Evolutionary conservation across 2,329 filamentous ascomycete genomes (phyloP).

Genomic region (Colletotrichum destructivum): DNA sequence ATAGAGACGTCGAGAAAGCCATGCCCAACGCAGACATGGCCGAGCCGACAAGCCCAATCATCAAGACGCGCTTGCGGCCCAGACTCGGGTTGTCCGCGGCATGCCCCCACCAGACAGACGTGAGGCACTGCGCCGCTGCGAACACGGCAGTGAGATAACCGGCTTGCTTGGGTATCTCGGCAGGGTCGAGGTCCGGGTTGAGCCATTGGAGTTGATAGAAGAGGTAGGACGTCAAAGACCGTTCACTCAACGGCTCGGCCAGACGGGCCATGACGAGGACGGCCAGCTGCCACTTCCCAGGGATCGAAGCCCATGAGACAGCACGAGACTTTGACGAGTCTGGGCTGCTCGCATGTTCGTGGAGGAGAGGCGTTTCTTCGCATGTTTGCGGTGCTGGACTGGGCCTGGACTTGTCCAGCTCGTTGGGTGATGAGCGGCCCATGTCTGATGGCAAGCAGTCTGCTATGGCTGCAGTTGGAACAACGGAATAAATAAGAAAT

Average conservation of each 20-base stretch:
- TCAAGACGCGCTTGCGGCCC: slow-evolving; percentile 44
- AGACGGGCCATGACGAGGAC: slow-evolving; percentile 48
- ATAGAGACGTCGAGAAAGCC: slow-evolving; percentile 77
- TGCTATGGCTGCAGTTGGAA: no score
- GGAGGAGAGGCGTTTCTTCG: slow-evolving; percentile 1
- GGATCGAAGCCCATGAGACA: slow-evolving; percentile 45
- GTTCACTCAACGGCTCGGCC: slow-evolving; percentile 48
- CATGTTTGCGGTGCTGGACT: no score
- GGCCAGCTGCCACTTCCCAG: slow-evolving; percentile 46
- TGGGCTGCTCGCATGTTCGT: background rate
- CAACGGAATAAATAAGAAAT: no score
- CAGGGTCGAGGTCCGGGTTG: slow-evolving; percentile 24
- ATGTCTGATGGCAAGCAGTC: no score
- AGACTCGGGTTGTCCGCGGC: slow-evolving; percentile 41
- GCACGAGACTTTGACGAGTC: background rate
- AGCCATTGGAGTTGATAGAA: slow-evolving; percentile 45
- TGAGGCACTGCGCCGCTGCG: slow-evolving; percentile 44
- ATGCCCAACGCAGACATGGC: slow-evolving; percentile 78
- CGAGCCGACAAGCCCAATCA: slow-evolving; percentile 55
- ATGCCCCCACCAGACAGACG: slow-evolving; percentile 44
- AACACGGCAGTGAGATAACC: slow-evolving; percentile 44
- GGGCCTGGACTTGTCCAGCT: no score
- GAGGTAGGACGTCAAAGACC: slow-evolving; percentile 45
- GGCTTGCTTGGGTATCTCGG: slow-evolving; percentile 42
- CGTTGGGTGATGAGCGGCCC: no score